Evolutionary conservation across 2,329 filamentous ascomycete species (phyloP).

Genomic region (Paracoccidioides lutzii): DNA sequence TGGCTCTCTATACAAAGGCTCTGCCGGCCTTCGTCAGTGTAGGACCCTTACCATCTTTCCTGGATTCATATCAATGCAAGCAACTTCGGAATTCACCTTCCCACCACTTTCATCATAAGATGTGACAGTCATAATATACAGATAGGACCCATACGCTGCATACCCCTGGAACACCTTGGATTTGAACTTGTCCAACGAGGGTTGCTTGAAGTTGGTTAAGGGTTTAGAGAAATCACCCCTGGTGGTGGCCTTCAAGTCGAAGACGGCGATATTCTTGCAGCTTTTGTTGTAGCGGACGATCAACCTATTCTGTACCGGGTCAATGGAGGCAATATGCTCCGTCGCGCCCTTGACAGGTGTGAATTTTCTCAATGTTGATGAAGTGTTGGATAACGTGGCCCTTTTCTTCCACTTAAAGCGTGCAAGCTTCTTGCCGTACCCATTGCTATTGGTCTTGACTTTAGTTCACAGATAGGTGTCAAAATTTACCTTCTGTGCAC

Average conservation of each 20-base stretch:
- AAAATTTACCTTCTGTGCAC: constrained; percentile 9
- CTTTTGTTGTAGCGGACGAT: constrained; percentile 12
- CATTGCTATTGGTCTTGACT: constrained; percentile 13
- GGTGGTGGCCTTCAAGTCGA: constrained; percentile 9
- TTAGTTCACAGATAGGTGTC: constrained; percentile 15
- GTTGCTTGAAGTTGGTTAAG: constrained; percentile 11
- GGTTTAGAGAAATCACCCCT: constrained; percentile 11
- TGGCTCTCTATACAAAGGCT: constrained; percentile 13
- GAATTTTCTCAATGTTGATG: constrained; percentile 4
- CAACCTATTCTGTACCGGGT: constrained; percentile 11
- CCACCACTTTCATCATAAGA: constrained; percentile 10
- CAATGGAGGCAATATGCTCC: constrained; percentile 12
- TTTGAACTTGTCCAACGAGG: constrained; percentile 3
- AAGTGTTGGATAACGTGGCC: constrained; percentile 6
- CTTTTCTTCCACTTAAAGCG: constrained; percentile 14
- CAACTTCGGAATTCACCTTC: constrained; percentile 12
- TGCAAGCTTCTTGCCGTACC: constrained; percentile 14
- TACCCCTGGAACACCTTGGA: constrained; percentile 11
- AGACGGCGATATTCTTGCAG: constrained; percentile 12
- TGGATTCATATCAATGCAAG: constrained; percentile 13
- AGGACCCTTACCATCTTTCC: constrained; percentile 13
- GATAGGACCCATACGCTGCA: constrained; percentile 11
- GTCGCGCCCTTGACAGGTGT: constrained; percentile 8
- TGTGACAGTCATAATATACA: constrained; percentile 12
- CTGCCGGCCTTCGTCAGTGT: constrained; percentile 13